Conservation (phyloP, 768 basidiomycete genomes). For the Paxillus ammoniavirescens region DNA sequence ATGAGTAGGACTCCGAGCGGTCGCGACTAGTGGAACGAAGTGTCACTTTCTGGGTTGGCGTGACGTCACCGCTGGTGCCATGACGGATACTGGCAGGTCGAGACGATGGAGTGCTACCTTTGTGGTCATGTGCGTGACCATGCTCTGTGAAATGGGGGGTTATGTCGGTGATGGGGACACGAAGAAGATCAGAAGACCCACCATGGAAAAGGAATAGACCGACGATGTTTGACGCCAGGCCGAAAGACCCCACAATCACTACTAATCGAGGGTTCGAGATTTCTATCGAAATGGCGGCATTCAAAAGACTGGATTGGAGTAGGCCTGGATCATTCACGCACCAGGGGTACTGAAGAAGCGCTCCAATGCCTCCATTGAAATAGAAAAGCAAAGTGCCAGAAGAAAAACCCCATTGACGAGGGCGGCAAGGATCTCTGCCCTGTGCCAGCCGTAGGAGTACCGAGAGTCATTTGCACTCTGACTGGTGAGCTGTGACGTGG, state of each 20-base stretch:
- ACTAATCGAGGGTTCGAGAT: conserved; percentile 87
- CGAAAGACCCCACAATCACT: conserved; percentile 86
- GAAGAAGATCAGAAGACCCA: conserved; percentile 25
- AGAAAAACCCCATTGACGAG: conserved; percentile 96
- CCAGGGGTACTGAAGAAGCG: conserved; percentile 87
- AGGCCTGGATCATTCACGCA: conserved; percentile 23
- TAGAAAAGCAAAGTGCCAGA: conserved; percentile 94
- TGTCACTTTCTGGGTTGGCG: conserved; percentile 32
- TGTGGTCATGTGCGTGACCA: conserved; percentile 54
- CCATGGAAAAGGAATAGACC: conserved; percentile 96
- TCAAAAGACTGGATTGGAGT: conserved; percentile 2
- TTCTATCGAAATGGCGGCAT: conserved; percentile 45
- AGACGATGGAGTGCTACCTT: conserved; percentile 35
- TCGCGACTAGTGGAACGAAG: conserved; percentile 19
- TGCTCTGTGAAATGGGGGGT: conserved; percentile 48
- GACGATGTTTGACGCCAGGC: conserved; percentile 87
- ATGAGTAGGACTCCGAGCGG: conserved; percentile 49
- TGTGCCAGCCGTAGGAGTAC: conserved; percentile 99
- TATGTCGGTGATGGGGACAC: conserved; percentile 8
- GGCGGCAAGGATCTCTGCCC: conserved; percentile 94
- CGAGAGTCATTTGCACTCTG: conserved; percentile 59
- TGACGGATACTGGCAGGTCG: conserved; percentile 39
- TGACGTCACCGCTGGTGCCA: conserved; percentile 17
- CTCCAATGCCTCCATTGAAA: conserved; percentile 87
- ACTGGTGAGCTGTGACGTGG: conserved; percentile 55